phyloP scores from a whole-genome alignment of 805 yeast genomes.

The Millerozyma miso region DNA sequence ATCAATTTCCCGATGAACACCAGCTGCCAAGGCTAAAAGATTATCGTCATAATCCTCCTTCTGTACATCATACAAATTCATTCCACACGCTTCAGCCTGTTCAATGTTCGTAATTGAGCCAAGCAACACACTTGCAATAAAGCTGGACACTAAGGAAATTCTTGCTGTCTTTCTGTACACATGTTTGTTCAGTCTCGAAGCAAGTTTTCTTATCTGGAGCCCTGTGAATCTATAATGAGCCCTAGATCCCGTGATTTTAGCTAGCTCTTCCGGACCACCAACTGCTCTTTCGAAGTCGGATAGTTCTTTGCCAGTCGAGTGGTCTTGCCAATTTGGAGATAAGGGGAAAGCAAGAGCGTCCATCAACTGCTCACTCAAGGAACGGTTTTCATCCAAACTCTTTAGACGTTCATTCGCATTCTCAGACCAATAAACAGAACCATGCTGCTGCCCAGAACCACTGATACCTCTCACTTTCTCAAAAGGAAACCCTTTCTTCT shows the following conservation, averaged over 20 bases:
- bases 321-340: constrained; percentile 96
- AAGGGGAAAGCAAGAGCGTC: constrained; percentile 55
- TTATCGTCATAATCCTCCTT: constrained; percentile 52
- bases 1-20: constrained; percentile 44
- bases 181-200: constrained; percentile 47
- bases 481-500: constrained; percentile 52
- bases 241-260: constrained; percentile 72
- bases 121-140: constrained; percentile 65
- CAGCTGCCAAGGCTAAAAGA: constrained; percentile 53
- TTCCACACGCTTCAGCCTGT: constrained; percentile 88
- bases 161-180: constrained; percentile 53
- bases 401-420: constrained; percentile 40
- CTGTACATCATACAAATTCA: constrained; percentile 79
- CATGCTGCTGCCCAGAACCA: constrained; percentile 93
- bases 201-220: constrained; percentile 78
- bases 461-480: constrained; percentile 58
- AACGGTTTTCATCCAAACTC: constrained; percentile 24
- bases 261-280: constrained; percentile 58
- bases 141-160: constrained; percentile 75
- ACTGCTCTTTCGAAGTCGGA: constrained; percentile 52
- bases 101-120: constrained; percentile 67
- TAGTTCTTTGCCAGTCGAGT: constrained; percentile 73
- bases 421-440: constrained; percentile 76
- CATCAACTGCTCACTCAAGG: constrained; percentile 45
- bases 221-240: constrained; percentile 92